A percentile compares a stretch with the other conserved stretches of the same genome.
phyloP scores from a whole-genome alignment of 2,329 filamentous ascomycete species.

The Cladosporium colombiae region DNA sequence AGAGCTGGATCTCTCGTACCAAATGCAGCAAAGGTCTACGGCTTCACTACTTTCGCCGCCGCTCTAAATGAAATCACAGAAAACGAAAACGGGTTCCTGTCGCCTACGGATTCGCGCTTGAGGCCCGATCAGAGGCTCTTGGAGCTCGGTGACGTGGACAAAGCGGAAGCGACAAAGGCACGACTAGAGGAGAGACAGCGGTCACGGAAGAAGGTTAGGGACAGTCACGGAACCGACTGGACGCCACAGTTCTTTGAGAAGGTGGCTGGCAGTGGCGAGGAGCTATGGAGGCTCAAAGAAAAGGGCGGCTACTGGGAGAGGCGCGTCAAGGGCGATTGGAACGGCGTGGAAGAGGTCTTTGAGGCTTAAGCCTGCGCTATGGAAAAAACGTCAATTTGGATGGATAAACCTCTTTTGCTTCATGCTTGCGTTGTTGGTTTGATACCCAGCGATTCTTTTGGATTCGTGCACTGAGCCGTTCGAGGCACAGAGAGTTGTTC shows the following conservation, averaged over 20 bases:
- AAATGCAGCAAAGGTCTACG: constrained; percentile 77
- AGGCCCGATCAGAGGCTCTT: constrained; percentile 84
- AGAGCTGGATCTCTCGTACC: constrained; percentile 74
- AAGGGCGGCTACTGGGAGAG: constrained; percentile 95
- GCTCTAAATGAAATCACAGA: constrained; percentile 82
- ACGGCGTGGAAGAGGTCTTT: constrained; percentile 58
- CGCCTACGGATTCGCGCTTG: constrained; percentile 79
- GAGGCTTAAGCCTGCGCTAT: constrained; percentile 30
- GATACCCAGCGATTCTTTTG: constrained; percentile 14
- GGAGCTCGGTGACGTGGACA: constrained; percentile 79
- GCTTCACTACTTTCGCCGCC: constrained; percentile 84
- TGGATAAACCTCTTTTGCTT: not conserved
- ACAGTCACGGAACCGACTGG: constrained; percentile 71
- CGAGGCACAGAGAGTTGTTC: not conserved
- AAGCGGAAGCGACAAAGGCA: constrained; percentile 80
- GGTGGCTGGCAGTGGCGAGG: constrained; percentile 50
- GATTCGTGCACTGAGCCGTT: not conserved
- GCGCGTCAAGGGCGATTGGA: constrained; percentile 68
- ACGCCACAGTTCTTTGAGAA: constrained; percentile 82
- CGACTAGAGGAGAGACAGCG: constrained; percentile 84
- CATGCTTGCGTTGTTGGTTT: constrained; percentile 14
- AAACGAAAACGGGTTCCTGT: constrained; percentile 72
- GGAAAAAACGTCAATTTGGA: not conserved
- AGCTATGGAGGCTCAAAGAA: constrained; percentile 64
- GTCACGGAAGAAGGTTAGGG: constrained; percentile 69